Evolutionary conservation across 768 basidiomycete species (phyloP).

Genomic region (Suillus americanus): DNA sequence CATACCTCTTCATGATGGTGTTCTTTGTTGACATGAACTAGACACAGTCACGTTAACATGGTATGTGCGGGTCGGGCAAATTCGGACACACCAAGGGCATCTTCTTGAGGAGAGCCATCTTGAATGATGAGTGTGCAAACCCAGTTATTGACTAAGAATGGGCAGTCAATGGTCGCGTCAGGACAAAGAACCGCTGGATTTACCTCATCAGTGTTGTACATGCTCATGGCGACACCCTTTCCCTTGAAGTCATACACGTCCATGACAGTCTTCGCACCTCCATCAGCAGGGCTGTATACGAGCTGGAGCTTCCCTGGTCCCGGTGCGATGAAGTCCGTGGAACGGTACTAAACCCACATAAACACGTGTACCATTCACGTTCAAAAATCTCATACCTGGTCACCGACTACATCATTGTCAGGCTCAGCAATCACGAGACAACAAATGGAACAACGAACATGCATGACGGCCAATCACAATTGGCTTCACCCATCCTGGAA

Average conservation of each 20-base stretch:
- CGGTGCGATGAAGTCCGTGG: conserved; percentile 89
- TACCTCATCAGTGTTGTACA: conserved; percentile 98
- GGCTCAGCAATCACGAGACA: conserved; percentile 70
- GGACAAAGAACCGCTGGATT: conserved; percentile 9
- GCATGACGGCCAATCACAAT: conserved; percentile 97
- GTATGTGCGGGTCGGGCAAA: conserved; percentile 10
- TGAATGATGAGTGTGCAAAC: conserved; percentile 97
- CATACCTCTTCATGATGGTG: conserved; percentile 96
- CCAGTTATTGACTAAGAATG: conserved; percentile 75
- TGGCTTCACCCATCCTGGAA: conserved; percentile 97
- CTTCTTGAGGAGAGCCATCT: conserved; percentile 86
- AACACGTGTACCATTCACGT: conserved; percentile 9
- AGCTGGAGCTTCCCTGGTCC: conserved; percentile 94
- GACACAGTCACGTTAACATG: conserved; percentile 1
- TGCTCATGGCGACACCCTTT: conserved; percentile 89
- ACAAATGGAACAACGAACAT: conserved; percentile 25
- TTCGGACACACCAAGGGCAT: conserved; percentile 59
- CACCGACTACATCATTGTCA: conserved; percentile 84
- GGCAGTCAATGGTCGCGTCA: background rate
- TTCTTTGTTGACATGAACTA: conserved; percentile 99
- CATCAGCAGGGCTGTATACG: conserved; percentile 81
- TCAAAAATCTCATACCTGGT: conserved; percentile 57
- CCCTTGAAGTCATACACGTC: conserved; percentile 95
- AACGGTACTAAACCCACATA: conserved; percentile 65
- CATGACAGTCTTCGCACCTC: conserved; percentile 62